phyloP scores from a whole-genome alignment of 2,329 filamentous ascomycete species.

The Dothistroma pini region DNA sequence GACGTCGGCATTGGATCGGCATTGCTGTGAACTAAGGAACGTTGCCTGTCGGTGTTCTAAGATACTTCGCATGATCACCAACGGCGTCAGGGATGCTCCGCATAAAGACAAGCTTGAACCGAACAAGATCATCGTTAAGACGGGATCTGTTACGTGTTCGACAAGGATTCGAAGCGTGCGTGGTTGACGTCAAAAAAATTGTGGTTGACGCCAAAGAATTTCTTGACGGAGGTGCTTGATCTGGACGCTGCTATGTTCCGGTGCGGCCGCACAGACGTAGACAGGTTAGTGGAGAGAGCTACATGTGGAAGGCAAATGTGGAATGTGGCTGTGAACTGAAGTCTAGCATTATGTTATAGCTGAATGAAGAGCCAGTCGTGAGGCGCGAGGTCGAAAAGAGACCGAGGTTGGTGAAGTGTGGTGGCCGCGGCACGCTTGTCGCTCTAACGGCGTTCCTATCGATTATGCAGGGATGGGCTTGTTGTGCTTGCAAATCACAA shows the following conservation, averaged over 20 bases:
- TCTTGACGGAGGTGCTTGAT: not conserved
- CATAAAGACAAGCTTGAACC: not conserved
- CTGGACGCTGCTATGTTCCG: not conserved
- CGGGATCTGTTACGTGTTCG: not conserved
- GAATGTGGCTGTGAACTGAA: not conserved
- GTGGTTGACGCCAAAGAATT: not conserved
- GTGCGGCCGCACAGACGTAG: not conserved
- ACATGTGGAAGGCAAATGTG: not conserved
- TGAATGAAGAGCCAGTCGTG: not conserved
- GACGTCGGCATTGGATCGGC: not conserved
- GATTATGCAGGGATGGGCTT: not conserved
- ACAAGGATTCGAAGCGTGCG: not conserved
- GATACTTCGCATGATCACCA: not conserved
- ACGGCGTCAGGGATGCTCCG: not conserved
- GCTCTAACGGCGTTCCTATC: not conserved
- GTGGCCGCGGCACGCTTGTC: not conserved
- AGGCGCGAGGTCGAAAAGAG: not conserved
- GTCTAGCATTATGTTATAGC: not conserved
- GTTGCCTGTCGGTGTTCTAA: conserved; percentile 3
- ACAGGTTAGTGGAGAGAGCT: not conserved
- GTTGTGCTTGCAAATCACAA: no score
- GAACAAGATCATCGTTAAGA: not conserved
- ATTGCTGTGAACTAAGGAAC: not conserved
- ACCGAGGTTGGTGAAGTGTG: not conserved
- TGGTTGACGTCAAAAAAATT: not conserved